Base-by-base conservation (phyloP, 2,329 filamentous ascomycete genomes). In the Fusarium protoensiforme region DNA sequence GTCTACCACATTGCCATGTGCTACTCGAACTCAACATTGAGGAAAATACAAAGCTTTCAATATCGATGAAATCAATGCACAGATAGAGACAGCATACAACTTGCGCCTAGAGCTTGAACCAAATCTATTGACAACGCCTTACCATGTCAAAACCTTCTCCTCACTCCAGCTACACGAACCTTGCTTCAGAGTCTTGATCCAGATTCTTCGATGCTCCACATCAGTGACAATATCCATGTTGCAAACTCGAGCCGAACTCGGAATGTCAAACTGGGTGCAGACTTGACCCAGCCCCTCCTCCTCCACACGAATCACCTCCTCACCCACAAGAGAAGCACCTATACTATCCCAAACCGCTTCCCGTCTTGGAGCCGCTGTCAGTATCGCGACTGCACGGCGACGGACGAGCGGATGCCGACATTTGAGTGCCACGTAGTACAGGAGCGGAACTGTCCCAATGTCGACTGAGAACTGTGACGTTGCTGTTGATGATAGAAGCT, bases 341-440 rank as follows among this genome's bases (percentile, higher is more conserved):
- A 65, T 29, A 5, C 72, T 72, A 14, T 73, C 68, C 68, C 72
- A 75, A 5, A 73, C 71, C 3, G 68, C 68, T 33, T 75, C 68
- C 41, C 70, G 62, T 7, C 68, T 59, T 18, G 72, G 70, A 16
- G 46, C 51, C 9, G 61, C 61, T 10, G 20, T 58, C 13, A 71
- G 27, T 43, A 75, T 65, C n/a, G 11, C 7, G 11, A 71, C 53
- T 4, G 72, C 68, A 3, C 57, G 29, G 3, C 72, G 67, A 24
- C 71, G 71, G 4, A 75, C 27, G 5, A 29, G 22, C 0, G 72
- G 72, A 22, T 74, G 65, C 4, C 72, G 71, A 18, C 72, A 75
- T 33, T 75, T 73, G 51, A 73, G 58, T 5, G 56, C 70, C 11
- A 67, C 65, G 31, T 73, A 73, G 54, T 71, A 75, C 6, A 75